These are phyloP conservation scores for Neobulgaria alba DNA, from an alignment of 2,329 filamentous ascomycete genomes.

Conservation along the genomic window DNA sequence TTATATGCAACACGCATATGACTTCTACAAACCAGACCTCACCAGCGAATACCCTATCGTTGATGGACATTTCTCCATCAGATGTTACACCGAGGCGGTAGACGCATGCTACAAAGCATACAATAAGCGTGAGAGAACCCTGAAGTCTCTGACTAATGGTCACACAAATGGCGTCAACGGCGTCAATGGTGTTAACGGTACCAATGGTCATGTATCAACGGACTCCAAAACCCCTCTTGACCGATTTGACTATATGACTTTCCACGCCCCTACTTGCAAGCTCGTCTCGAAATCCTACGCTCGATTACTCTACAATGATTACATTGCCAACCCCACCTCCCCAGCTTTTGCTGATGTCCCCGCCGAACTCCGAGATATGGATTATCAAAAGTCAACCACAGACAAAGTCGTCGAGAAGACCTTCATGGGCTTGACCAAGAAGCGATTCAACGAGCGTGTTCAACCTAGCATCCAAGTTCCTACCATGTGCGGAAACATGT, in stretches of 20 bases:
- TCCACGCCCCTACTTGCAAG: constrained; percentile 84
- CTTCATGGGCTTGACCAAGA: constrained; percentile 78
- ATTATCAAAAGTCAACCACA: constrained; percentile 69
- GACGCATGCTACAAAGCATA: constrained; percentile 77
- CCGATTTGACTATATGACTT: constrained; percentile 75
- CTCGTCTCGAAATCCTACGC: constrained; percentile 79
- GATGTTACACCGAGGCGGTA: constrained; percentile 73
- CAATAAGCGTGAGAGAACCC: constrained; percentile 59
- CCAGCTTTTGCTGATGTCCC: constrained; percentile 66
- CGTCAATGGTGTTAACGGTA: constrained; percentile 36
- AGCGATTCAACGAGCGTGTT: constrained; percentile 73
- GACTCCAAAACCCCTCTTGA: constrained; percentile 56
- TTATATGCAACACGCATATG: constrained; percentile 78
- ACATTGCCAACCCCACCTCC: constrained; percentile 59
- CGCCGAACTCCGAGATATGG: constrained; percentile 66
- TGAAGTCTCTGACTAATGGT: constrained; percentile 43
- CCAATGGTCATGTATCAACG: constrained; percentile 18
- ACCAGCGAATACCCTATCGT: constrained; percentile 83
- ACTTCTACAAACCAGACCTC: constrained; percentile 86
- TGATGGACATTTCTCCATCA: constrained; percentile 74
- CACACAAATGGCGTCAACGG: constrained; percentile 44
- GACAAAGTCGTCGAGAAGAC: constrained; percentile 83
- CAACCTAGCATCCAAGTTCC: constrained; percentile 65
- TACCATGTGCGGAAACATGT: constrained; percentile 64
- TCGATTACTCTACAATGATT: constrained; percentile 80